These are phyloP conservation scores for Favolaschia claudopus DNA, from an alignment of 768 basidiomycete genomes.

Conservation along the genomic window DNA sequence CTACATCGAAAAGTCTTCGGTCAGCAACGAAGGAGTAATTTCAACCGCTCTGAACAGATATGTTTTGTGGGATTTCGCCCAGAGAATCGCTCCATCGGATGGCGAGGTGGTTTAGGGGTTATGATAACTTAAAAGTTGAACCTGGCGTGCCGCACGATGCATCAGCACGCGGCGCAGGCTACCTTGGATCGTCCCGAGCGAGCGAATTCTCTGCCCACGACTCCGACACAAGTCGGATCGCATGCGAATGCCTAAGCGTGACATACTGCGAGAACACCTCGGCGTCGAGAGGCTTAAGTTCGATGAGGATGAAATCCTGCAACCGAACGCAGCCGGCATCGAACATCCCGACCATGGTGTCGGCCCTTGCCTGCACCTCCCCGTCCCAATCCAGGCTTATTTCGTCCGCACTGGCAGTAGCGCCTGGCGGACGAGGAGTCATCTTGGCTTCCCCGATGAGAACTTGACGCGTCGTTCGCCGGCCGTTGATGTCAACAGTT, in stretches of 20 bases:
- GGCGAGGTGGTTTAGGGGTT: no score
- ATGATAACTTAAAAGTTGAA: no score
- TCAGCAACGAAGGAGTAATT: no score
- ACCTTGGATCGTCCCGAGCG: background rate
- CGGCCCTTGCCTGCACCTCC: background rate
- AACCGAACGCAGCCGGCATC: conserved; percentile 11
- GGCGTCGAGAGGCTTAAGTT: conserved; percentile 3
- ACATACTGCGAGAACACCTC: background rate
- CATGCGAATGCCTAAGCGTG: conserved; percentile 11
- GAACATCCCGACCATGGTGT: conserved; percentile 9
- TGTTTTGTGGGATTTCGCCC: no score
- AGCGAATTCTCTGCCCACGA: conserved; percentile 13
- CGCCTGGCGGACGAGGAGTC: conserved; percentile 8
- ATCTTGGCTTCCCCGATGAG: conserved; percentile 13
- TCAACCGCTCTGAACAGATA: no score
- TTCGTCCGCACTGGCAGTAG: background rate
- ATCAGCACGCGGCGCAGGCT: no score
- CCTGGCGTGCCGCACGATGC: no score
- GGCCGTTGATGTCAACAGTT: conserved; percentile 8
- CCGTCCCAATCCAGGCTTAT: conserved; percentile 13
- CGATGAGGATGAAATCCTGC: conserved; percentile 24
- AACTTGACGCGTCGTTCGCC: background rate
- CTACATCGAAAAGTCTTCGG: no score
- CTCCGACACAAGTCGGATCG: conserved; percentile 24
- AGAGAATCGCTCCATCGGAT: no score